Evolutionary conservation across 106 monocot species (phyloP).

Genomic region (Phalaenopsis aphrodite): DNA sequence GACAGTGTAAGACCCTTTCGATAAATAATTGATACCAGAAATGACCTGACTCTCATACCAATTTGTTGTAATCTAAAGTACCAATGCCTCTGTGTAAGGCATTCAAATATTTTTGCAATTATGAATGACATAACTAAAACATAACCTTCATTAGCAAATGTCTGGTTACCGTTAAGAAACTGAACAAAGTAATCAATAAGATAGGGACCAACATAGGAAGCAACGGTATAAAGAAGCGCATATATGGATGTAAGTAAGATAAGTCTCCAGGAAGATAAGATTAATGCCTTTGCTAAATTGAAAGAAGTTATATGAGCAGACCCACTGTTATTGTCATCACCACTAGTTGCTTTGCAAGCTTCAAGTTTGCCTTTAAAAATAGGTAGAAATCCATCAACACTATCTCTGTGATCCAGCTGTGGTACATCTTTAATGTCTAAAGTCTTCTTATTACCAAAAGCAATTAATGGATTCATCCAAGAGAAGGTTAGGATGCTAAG

Average conservation of each 20-base stretch:
- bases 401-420: conserved; percentile 40
- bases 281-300: conserved; percentile 47
- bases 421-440: conserved; percentile 71
- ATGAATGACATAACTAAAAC: conserved; percentile 59
- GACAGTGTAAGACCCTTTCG: conserved; percentile 69
- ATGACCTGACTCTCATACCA: conserved; percentile 40
- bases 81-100: conserved; percentile 70
- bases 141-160: conserved; percentile 46
- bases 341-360: conserved; percentile 9
- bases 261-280: conserved; percentile 36
- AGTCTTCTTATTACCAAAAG: conserved; percentile 52
- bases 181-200: conserved; percentile 73
- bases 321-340: background rate
- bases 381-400: conserved; percentile 38
- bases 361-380: conserved; percentile 52
- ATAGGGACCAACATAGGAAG: conserved; percentile 79
- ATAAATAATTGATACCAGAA: conserved; percentile 67
- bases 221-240: conserved; percentile 33
- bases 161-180: conserved; percentile 56
- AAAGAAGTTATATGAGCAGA: conserved; percentile 25
- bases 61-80: conserved; percentile 63
- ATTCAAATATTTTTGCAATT: conserved; percentile 63
- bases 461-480: conserved; percentile 69
- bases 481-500: conserved; percentile 73
- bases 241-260: conserved; percentile 47